Percentiles rank a stretch among this genome's conserved stretches.
Conservation (phyloP, 1,139 yeast genomes). For the Yamadazyma kanchanaburiensis region DNA sequence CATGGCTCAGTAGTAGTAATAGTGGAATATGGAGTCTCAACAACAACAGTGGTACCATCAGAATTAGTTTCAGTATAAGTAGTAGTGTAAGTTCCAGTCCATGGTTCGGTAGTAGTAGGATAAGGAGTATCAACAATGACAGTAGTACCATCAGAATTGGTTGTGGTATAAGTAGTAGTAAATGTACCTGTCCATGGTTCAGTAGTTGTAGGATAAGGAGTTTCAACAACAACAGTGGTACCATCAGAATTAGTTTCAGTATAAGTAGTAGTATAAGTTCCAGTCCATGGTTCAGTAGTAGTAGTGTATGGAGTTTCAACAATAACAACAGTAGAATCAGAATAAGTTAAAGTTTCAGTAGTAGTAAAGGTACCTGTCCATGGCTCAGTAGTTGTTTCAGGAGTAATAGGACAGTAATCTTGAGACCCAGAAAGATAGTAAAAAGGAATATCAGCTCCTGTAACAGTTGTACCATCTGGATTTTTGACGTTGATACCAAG, state of each 20-base stretch:
- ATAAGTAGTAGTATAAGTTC: background rate
- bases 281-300: background rate
- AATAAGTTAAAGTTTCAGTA: background rate
- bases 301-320: background rate
- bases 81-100: background rate
- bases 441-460: background rate
- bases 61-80: background rate
- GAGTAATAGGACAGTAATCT: too few relatives aligned
- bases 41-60: background rate
- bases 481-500: background rate
- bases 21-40: background rate
- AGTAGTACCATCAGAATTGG: background rate
- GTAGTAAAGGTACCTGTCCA: background rate
- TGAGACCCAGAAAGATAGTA: too few relatives aligned
- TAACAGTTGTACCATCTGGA: background rate
- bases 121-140: background rate
- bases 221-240: background rate
- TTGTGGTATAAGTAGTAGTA: background rate
- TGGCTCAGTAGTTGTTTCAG: background rate
- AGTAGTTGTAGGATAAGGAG: background rate
- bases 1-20: background rate
- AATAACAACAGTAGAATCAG: background rate
- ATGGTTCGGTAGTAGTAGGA: background rate
- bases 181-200: background rate
- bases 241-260: background rate